These are phyloP conservation scores for Dothidotthia symphoricarpi DNA, from an alignment of 2,329 filamentous ascomycete species.

Conservation along the genomic window DNA sequence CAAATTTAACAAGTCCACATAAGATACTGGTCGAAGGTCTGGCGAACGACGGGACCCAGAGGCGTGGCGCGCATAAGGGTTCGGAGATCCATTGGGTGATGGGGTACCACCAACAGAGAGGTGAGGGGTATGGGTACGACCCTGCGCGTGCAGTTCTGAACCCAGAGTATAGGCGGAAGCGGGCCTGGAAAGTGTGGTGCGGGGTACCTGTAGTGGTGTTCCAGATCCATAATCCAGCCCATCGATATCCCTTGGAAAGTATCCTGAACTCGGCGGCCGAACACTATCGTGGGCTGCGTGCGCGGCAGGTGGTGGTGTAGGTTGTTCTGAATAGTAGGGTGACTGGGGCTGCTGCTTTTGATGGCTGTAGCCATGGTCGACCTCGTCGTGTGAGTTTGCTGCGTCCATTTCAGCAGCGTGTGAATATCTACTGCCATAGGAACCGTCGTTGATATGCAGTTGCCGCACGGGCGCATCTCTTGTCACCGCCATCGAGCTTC, in stretches of 20 bases:
- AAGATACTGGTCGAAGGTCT: conserved; percentile 58
- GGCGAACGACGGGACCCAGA: conserved; percentile 57
- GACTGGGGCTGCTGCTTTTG: conserved; percentile 22
- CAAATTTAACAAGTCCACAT: conserved; percentile 60
- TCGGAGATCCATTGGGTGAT: conserved; percentile 42
- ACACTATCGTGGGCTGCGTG: conserved; percentile 26
- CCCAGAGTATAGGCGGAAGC: conserved; percentile 72
- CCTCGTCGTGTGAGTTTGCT: conserved; percentile 26
- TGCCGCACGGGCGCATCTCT: conserved; percentile 37
- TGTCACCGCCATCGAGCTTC: conserved; percentile 27
- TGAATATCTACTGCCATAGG: conserved; percentile 34
- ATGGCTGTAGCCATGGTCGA: conserved; percentile 18
- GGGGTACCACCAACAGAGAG: conserved; percentile 47
- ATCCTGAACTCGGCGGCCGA: conserved; percentile 32
- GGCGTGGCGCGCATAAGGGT: conserved; percentile 47
- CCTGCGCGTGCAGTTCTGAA: conserved; percentile 66
- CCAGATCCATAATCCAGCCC: conserved; percentile 34
- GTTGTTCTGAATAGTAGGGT: conserved; percentile 19
- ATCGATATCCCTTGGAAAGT: conserved; percentile 33
- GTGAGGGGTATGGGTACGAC: conserved; percentile 57
- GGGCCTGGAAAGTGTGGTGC: conserved; percentile 64
- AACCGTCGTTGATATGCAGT: conserved; percentile 34
- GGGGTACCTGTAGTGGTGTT: conserved; percentile 45
- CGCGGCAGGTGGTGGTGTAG: conserved; percentile 25
- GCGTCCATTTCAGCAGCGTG: conserved; percentile 34